Evolutionary conservation across 345 rosid genomes (phyloP), one percentile per base, ranked within the genome.

Genomic region (Hibiscus tridactylites): DNA sequence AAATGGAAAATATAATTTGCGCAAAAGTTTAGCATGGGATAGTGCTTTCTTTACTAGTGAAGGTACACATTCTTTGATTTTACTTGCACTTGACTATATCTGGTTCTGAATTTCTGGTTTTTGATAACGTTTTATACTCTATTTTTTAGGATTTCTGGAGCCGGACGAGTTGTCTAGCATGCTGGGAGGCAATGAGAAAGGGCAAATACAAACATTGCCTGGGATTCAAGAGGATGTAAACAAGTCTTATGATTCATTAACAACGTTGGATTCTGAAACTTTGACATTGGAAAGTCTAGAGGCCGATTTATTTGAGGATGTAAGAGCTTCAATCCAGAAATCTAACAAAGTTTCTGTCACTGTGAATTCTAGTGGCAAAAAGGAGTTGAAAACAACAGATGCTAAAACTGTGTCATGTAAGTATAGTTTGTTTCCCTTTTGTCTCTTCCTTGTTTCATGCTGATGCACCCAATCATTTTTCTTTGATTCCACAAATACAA

Each of bases 21-120:
- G 97, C 58, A 88, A 89, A 70, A 94, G 98, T 80, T 85, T 94
- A 81, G 97, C 97, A 3, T 92, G 98, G 98, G 96, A 94, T 57
- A 92, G 79, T 75, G 98, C 96, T 61, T 92, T 94, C 78, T 92
- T 94, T 87, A 94, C 98, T n/a, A 86, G 86, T 76, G 91, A 84
- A 68, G 98, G 98, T 82, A 78, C 19, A 13, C 42, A 8, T 53
- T 16, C 42, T 13, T 73, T 0, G 19, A 33, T 63, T 56, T 33
- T 73, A 78, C 24, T 59, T 64, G 17, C 64, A 21, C 9, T 54
- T 47, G 26, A 3, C 9, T 6, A 49, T 24, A 8, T 37, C 8
- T 26, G 53, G 9, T 53, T 73, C 42, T 73, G 7, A 35, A 67
- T 15, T 28, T 26, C 54, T 5, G 37, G 50, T 37, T 28, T 62